Base-by-base conservation (phyloP, 352 stramenopile species). In the Pythium oligandrum region DNA sequence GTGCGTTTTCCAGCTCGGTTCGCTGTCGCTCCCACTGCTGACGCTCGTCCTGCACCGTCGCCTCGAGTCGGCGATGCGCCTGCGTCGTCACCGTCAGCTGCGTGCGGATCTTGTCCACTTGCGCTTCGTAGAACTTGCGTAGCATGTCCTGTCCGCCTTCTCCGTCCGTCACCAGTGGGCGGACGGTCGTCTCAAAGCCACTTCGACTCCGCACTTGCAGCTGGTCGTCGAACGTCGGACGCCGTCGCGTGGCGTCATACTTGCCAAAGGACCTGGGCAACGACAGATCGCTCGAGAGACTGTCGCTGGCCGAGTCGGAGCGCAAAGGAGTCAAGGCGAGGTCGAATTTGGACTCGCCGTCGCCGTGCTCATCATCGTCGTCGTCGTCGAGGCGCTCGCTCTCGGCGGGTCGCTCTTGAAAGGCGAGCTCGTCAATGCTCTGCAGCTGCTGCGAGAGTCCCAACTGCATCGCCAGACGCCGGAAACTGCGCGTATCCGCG, bases 51-150 rank as follows among this genome's bases (percentile, higher is more conserved):
- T 73, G 61, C 6, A 88, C 32, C 45, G 63, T 71, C 10, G 64
- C 66, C 65, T 90, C 73, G 8, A 78, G 47, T 33, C 83, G 69
- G 6, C 53, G 68, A 36, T 89, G 73, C 0, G 68, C 56, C 31
- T 85, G 73, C 6, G 73, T 63, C 42, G 65, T 64, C 6, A 83
- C 42, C 0, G 59, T 63, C 32, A 90, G 59, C 54, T 93, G 79
- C 26, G 65, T 54, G 44, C 82, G 75, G 35, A 91, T 78, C 58
- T 88, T 83, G 9, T 80, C 74, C n/a, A 90, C 81, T 53, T 91
- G 81, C 30, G 80, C 73, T 61, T 90, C 77, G 59, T 89, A 93
- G 45, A 91, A 89, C 57, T 83, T 84, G 53, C 84, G 81, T 76
- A 91, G 85, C 38, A 88, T 64, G 9, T 75, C 53, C 45, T 56